Evolutionary conservation across 2,329 filamentous ascomycete species (phyloP).

Genomic region (Paraphoma sp.): DNA sequence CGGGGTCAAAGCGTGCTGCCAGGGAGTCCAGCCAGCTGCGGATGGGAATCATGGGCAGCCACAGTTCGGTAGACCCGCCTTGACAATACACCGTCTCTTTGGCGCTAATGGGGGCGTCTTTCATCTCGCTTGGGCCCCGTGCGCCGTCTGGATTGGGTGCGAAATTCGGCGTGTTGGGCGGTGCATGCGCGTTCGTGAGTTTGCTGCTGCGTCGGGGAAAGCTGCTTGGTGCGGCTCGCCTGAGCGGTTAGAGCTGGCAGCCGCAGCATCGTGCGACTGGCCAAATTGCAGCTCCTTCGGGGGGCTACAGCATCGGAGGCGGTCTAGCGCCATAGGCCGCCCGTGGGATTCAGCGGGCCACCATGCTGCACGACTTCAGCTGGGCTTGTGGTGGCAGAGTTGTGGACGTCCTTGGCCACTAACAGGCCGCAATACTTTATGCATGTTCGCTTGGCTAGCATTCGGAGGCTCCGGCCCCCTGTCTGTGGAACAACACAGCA

Average conservation of each 20-base stretch:
- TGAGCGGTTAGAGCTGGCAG: slow-evolving; percentile 9
- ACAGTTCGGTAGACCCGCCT: slow-evolving; percentile 15
- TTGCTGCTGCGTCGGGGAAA: slow-evolving; percentile 13
- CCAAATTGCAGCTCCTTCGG: slow-evolving; percentile 2
- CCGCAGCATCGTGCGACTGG: slow-evolving; percentile 7
- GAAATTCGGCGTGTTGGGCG: slow-evolving; percentile 11
- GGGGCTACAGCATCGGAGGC: slow-evolving; percentile 1
- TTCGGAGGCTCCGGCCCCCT: slow-evolving; percentile 15
- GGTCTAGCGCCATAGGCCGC: slow-evolving; percentile 9
- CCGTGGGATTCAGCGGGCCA: slow-evolving; percentile 18
- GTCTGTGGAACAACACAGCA: slow-evolving; percentile 8
- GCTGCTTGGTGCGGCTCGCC: slow-evolving; percentile 2
- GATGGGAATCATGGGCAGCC: slow-evolving; percentile 21
- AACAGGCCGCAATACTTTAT: neutral
- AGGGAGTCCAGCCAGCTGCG: slow-evolving; percentile 21
- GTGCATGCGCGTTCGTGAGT: slow-evolving; percentile 14
- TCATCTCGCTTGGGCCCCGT: slow-evolving; percentile 24
- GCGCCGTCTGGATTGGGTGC: slow-evolving; percentile 11
- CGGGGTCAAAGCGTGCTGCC: slow-evolving; percentile 12
- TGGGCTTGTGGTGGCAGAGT: slow-evolving; percentile 12
- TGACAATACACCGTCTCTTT: slow-evolving; percentile 20
- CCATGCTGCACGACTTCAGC: slow-evolving; percentile 11
- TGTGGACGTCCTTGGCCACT: neutral
- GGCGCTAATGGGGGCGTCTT: slow-evolving; percentile 19
- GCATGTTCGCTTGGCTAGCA: slow-evolving; percentile 21